Conservation (phyloP, 345 rosid species). For the Hirschfeldia incana region DNA sequence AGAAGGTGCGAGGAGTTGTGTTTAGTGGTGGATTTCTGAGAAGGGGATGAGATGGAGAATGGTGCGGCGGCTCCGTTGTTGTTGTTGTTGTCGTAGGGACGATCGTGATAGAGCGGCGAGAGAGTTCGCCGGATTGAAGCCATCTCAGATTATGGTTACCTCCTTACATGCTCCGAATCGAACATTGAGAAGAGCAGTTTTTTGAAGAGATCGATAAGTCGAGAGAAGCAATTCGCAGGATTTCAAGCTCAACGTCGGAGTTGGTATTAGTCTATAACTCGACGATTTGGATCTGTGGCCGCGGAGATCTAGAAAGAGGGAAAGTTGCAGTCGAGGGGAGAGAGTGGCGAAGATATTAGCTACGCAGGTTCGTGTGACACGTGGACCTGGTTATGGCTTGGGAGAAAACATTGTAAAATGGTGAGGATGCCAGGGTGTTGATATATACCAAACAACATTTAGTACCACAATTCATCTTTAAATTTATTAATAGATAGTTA, state of each 20-base stretch:
- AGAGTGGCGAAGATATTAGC: not conserved
- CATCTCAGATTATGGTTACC: constrained; percentile 40
- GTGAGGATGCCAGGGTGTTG: not conserved
- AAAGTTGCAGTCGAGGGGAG: not conserved
- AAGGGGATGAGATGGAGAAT: constrained; percentile 28
- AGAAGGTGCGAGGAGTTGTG: constrained; percentile 43
- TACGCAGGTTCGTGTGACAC: constrained; percentile 35
- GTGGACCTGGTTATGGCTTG: constrained; percentile 12
- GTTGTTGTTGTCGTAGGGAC: constrained; percentile 43
- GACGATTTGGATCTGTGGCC: constrained; percentile 32
- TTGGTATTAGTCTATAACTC: not conserved
- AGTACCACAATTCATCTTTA: no score
- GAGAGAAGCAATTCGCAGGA: not conserved
- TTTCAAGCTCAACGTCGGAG: not conserved
- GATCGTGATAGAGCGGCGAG: constrained; percentile 71
- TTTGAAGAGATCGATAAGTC: not conserved
- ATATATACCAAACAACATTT: no score
- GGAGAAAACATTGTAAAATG: not conserved
- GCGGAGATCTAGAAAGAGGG: constrained; percentile 27
- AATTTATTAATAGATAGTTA: no score
- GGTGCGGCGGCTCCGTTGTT: constrained; percentile 40
- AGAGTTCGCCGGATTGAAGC: constrained; percentile 90
- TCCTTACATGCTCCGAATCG: constrained; percentile 16
- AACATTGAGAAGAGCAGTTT: not conserved
- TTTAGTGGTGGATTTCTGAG: constrained; percentile 43